phyloP scores from a whole-genome alignment of 306 rosid genomes.

The Glycyrrhiza uralensis region DNA sequence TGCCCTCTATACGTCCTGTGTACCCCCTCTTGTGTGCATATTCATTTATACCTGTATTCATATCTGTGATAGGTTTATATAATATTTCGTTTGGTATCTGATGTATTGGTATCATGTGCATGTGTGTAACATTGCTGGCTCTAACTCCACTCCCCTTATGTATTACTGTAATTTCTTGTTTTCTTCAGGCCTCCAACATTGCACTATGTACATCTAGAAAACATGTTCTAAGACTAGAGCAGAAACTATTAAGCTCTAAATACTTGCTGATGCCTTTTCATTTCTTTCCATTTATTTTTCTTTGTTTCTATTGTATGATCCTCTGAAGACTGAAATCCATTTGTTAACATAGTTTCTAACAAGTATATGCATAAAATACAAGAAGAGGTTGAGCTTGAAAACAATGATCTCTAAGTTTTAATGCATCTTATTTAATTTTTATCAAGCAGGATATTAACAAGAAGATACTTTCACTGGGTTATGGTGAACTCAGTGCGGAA shows the following conservation, averaged over 20 bases:
- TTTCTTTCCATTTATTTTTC: neutral
- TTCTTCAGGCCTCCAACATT: neutral
- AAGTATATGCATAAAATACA: neutral
- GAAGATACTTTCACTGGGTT: constrained; percentile 69
- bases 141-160: neutral
- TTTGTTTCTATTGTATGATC: neutral
- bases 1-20: neutral
- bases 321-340: neutral
- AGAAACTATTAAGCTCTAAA: neutral
- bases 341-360: neutral
- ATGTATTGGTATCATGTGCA: neutral
- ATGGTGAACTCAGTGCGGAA: constrained; percentile 49
- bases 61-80: neutral
- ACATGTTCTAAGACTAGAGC: neutral
- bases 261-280: neutral
- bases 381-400: neutral
- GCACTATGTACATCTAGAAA: neutral
- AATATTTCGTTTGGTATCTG: neutral
- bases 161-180: neutral
- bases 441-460: constrained; percentile 66
- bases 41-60: neutral
- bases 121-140: neutral
- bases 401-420: neutral
- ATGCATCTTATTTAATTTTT: neutral
- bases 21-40: neutral